Percentiles rank a stretch among this genome's conserved stretches.
Evolutionary conservation across 345 rosid species (phyloP).

Genomic region (Bruguiera parviflora): DNA sequence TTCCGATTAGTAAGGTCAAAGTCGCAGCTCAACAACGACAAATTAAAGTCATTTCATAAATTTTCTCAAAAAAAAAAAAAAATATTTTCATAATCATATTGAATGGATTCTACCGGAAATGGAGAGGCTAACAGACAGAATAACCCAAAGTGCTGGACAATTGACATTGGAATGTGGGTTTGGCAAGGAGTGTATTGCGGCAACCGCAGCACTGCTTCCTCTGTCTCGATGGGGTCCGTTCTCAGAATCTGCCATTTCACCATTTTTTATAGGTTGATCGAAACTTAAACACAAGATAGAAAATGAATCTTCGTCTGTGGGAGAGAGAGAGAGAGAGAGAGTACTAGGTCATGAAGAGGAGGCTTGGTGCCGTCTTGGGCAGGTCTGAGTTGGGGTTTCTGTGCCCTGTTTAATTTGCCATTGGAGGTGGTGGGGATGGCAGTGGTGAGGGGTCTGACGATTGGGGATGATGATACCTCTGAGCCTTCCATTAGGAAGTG

Average conservation of each 20-base stretch:
- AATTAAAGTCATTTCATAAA: too few relatives aligned
- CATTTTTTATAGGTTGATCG: neutral
- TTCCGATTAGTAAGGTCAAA: too few relatives aligned
- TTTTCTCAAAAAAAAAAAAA: too few relatives aligned
- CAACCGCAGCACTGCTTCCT: slow-evolving; percentile 66
- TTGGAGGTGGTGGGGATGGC: slow-evolving; percentile 7
- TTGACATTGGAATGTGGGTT: neutral
- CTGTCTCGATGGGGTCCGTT: slow-evolving; percentile 69
- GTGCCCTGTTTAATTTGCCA: slow-evolving; percentile 6
- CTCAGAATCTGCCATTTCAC: slow-evolving; percentile 46
- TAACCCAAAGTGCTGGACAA: too few relatives aligned
- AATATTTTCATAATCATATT: too few relatives aligned
- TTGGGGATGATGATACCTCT: neutral
- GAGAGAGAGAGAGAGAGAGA: slow-evolving; percentile 9
- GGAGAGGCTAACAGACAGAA: too few relatives aligned
- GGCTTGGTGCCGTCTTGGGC: slow-evolving; percentile 72
- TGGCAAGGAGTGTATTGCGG: slow-evolving; percentile 37
- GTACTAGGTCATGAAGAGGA: slow-evolving; percentile 67
- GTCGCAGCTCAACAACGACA: too few relatives aligned
- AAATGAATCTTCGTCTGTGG: neutral
- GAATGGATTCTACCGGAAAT: too few relatives aligned
- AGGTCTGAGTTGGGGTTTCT: slow-evolving; percentile 57
- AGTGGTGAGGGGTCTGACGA: neutral
- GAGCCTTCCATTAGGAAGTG: neutral
- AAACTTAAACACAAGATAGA: too few relatives aligned